Base-by-base conservation (phyloP, 2,329 filamentous ascomycete species). In the Aspergillus jensenii region DNA sequence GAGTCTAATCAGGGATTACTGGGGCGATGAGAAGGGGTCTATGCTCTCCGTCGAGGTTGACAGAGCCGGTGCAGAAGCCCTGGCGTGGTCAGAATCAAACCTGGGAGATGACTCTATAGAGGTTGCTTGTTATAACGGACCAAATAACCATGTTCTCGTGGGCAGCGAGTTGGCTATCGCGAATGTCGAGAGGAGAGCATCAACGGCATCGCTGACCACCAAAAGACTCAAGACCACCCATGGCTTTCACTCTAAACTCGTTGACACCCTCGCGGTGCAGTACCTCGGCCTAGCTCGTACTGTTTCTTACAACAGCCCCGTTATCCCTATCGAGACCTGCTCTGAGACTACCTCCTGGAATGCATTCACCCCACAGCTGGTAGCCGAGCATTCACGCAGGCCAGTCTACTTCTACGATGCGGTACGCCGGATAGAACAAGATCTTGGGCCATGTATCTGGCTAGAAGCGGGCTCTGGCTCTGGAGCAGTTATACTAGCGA, bases 91-190 rank as follows among this genome's bases (percentile, higher is more conserved):
- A 3, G 53, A 55, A 6, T 9, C 25, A 31, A 25, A 9, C 31
- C 7, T 49, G 57, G 27, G 27, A 31, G 27, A 31, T 1, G 27
- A 31, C 27, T 31, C 27, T 31, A 31, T 31, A 31, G 62, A 44
- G 1, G 78, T 84, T 37, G 81, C 82, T 0, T 84, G 81, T 62
- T 79, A 71, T 64, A 82, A 81, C 49, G 77, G 79, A 0, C 76
- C 76, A 0, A 62, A 58, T 4, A 79, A 71, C 58, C 76, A 78
- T 60, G 77, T 76, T 0, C 19, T 84, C 1, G 77, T 75, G 1
- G 80, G 80, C 0, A 61, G 71, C 0, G 55, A 65, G 0, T 5
- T 25, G 12, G 68, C 70, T 1, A 74, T 81, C 8, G 67, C 76
- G 3, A 62, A 59, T 0, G 40, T 58, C 3, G 14, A 25, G 21